A percentile compares a stretch with the other conserved stretches of the same genome.
Evolutionary conservation across 257 asterid genomes (phyloP).

Genomic region (Salvia splendens): DNA sequence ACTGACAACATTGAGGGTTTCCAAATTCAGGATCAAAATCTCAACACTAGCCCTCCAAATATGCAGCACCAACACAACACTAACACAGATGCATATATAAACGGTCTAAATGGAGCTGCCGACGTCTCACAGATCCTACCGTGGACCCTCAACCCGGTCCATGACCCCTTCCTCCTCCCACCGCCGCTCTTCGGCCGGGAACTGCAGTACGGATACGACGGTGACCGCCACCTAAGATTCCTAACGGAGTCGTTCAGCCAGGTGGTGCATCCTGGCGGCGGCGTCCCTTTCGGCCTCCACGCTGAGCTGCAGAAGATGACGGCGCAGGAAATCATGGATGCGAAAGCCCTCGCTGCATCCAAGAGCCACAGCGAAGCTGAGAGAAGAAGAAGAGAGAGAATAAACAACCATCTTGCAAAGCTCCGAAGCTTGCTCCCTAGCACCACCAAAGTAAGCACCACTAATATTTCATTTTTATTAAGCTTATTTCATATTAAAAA

Average conservation of each 20-base stretch:
- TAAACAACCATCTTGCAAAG: slow-evolving; percentile 83
- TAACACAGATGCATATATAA: slow-evolving; percentile 34
- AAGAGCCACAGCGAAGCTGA: slow-evolving; percentile 97
- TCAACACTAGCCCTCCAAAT: slow-evolving; percentile 29
- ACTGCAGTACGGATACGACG: slow-evolving; percentile 50
- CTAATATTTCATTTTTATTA: not conserved
- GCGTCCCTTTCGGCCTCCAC: slow-evolving; percentile 74
- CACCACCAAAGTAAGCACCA: slow-evolving; percentile 77
- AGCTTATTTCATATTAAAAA: not conserved
- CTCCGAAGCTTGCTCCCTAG: slow-evolving; percentile 87
- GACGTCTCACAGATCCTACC: slow-evolving; percentile 66
- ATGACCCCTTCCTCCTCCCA: slow-evolving; percentile 66
- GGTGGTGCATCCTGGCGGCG: slow-evolving; percentile 26
- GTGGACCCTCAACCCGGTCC: slow-evolving; percentile 59
- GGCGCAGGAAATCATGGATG: slow-evolving; percentile 93
- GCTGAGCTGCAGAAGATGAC: slow-evolving; percentile 90
- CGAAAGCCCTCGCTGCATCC: slow-evolving; percentile 91
- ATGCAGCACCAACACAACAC: slow-evolving; percentile 45
- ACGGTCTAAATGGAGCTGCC: slow-evolving; percentile 26
- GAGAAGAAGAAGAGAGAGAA: slow-evolving; percentile 87
- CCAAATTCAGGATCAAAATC: slow-evolving; percentile 41
- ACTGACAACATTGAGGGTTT: slow-evolving; percentile 45
- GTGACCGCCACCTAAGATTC: slow-evolving; percentile 47
- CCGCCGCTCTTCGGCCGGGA: slow-evolving; percentile 50
- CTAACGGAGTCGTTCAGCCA: slow-evolving; percentile 51